Conservation (phyloP, 768 basidiomycete genomes). For the Lactarius vividus region DNA sequence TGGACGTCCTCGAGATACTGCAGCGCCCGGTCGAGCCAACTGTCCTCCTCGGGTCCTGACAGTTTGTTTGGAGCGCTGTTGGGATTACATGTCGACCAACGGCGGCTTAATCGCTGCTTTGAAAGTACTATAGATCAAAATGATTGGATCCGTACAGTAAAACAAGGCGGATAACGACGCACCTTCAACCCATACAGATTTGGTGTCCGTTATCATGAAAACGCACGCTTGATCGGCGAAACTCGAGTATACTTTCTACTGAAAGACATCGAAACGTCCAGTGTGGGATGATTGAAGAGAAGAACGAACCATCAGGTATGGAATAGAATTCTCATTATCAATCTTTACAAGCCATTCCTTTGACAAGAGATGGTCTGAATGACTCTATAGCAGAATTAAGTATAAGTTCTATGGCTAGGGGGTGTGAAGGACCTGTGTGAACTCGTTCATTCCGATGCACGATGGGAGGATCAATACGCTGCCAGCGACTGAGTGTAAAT, state of each 20-base stretch:
- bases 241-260: constrained; percentile 60
- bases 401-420: not conserved
- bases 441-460: constrained; percentile 16
- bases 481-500: not conserved
- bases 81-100: constrained; percentile 65
- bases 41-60: constrained; percentile 48
- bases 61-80: constrained; percentile 31
- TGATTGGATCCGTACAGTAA: constrained; percentile 11
- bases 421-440: constrained; percentile 24
- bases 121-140: constrained; percentile 44
- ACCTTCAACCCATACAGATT: constrained; percentile 76
- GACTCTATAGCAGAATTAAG: constrained; percentile 42
- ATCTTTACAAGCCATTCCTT: constrained; percentile 77
- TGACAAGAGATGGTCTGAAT: constrained; percentile 51
- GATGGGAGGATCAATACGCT: not conserved
- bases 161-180: constrained; percentile 23
- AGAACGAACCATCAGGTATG: constrained; percentile 68
- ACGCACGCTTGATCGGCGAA: constrained; percentile 55
- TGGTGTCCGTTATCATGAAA: constrained; percentile 72
- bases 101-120: constrained; percentile 42
- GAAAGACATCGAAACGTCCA: constrained; percentile 8
- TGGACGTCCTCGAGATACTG: constrained; percentile 58
- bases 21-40: constrained; percentile 56
- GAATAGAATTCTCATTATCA: constrained; percentile 55
- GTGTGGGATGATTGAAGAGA: constrained; percentile 1